These are phyloP conservation scores for Cercophora samala DNA, from an alignment of 495 filamentous ascomycete species.

Conservation along the genomic window DNA sequence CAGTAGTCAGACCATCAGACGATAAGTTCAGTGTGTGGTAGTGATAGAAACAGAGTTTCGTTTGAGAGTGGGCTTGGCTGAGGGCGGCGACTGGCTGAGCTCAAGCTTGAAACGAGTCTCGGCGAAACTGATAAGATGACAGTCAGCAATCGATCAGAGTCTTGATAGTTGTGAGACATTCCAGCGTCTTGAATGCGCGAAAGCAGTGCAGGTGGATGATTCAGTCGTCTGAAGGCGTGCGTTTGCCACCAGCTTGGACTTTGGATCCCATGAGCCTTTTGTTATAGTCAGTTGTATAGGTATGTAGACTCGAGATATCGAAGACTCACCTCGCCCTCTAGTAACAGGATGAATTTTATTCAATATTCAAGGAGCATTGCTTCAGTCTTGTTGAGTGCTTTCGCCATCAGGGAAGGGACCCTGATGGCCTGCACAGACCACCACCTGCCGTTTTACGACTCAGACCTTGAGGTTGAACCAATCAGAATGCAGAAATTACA, in stretches of 20 bases:
- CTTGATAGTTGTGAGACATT: not conserved
- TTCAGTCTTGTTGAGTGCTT: not conserved
- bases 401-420: not conserved
- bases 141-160: not conserved
- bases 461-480: conserved; percentile 6
- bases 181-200: not conserved
- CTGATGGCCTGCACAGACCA: conserved; percentile 16
- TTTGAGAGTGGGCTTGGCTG: not conserved
- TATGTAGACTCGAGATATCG: no score
- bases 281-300: no score
- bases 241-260: no score
- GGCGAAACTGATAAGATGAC: not conserved
- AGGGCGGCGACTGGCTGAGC: not conserved
- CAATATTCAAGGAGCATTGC: not conserved
- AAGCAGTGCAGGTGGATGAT: not conserved
- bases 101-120: not conserved
- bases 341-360: not conserved
- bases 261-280: no score
- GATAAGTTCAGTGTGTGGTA: not conserved
- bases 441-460: conserved; percentile 16
- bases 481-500: conserved; percentile 10
- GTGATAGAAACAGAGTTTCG: not conserved
- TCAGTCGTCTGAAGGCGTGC: not conserved
- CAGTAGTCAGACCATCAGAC: not conserved
- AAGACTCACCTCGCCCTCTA: no score